These are phyloP conservation scores for Mucor plumbeus DNA, from an alignment of 371 early-diverging fungal genomes.

Conservation along the genomic window DNA sequence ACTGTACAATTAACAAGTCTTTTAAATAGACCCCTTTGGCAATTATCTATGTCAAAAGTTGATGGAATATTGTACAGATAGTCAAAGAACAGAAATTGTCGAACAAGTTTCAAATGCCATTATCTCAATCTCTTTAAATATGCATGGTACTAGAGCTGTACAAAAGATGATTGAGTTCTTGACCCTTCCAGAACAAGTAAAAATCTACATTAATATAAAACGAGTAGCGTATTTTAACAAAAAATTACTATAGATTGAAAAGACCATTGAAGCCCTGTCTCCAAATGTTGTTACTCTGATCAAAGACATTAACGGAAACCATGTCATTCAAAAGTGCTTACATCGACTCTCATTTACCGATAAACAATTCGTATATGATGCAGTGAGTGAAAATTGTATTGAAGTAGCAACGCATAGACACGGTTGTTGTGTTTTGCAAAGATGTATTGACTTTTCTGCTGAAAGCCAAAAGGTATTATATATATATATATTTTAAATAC, in stretches of 20 bases:
- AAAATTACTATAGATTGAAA: constrained; percentile 58
- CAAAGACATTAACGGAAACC: constrained; percentile 98
- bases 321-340: constrained; percentile 97
- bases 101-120: constrained; percentile 76
- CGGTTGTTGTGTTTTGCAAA: constrained; percentile 97
- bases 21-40: constrained; percentile 81
- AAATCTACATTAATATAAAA: not conserved
- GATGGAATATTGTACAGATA: constrained; percentile 79
- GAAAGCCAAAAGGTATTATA: constrained; percentile 63
- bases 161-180: constrained; percentile 94
- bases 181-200: constrained; percentile 63
- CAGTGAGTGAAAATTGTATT: constrained; percentile 82
- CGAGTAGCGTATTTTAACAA: too few species aligned
- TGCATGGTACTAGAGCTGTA: constrained; percentile 97
- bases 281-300: constrained; percentile 85
- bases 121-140: constrained; percentile 85
- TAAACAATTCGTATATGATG: constrained; percentile 90
- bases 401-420: constrained; percentile 95
- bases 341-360: constrained; percentile 71
- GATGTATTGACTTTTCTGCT: constrained; percentile 91
- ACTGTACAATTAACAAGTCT: not conserved
- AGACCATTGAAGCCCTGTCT: constrained; percentile 74
- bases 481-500: too few species aligned
- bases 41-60: constrained; percentile 92
- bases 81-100: constrained; percentile 77